phyloP scores from a whole-genome alignment of 768 basidiomycete genomes.

The Rhizopogon vulgaris region DNA sequence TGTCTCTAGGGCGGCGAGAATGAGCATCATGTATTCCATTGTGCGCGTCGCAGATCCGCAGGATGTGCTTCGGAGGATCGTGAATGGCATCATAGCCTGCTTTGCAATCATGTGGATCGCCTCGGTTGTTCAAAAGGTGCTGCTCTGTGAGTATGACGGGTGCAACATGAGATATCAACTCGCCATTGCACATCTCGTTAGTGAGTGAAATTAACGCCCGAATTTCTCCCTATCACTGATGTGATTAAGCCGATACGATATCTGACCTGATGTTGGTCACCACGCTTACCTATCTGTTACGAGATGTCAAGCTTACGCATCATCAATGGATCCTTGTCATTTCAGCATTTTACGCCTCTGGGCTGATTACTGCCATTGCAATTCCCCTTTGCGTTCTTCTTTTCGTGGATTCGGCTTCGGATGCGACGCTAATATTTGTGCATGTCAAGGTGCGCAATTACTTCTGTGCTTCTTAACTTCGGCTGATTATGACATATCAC shows the following conservation, averaged over 20 bases:
- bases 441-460: no score
- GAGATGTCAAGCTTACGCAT: constrained; percentile 10
- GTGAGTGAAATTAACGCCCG: constrained; percentile 9
- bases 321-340: constrained; percentile 15
- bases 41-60: constrained; percentile 14
- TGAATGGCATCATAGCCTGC: constrained; percentile 10
- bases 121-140: constrained; percentile 15
- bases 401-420: no score
- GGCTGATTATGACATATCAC: no score
- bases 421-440: no score
- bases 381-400: constrained; percentile 14
- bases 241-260: constrained; percentile 14
- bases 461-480: no score
- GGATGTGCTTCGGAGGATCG: constrained; percentile 5
- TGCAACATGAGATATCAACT: constrained; percentile 6
- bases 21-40: constrained; percentile 23
- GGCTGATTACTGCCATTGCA: constrained; percentile 16
- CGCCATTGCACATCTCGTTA: constrained; percentile 17
- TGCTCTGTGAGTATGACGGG: background rate
- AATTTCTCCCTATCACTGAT: background rate
- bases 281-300: constrained; percentile 10
- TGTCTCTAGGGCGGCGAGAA: constrained; percentile 16
- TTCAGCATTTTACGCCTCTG: constrained; percentile 15
- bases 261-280: constrained; percentile 17
- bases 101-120: constrained; percentile 13